Evolutionary conservation across 2,329 filamentous ascomycete genomes (phyloP), one percentile per base, ranked within the genome.

Genomic region (Zopfia rhizophila): DNA sequence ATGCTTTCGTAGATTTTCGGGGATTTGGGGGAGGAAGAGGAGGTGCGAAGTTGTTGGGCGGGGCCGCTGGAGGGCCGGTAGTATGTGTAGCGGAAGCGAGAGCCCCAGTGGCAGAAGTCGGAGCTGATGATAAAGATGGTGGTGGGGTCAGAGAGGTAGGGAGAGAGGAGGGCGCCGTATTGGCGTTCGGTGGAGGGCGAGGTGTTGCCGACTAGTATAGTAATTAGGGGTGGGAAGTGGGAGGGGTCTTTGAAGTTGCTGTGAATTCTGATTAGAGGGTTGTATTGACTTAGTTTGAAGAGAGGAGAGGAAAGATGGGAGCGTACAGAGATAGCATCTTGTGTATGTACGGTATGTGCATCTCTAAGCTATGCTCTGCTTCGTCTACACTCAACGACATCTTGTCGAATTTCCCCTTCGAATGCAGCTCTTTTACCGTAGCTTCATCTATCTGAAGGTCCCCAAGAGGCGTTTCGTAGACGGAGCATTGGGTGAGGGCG

Each of bases 31-130:
- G 60, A 74, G 56, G 38, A 78, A 60, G 42, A 72, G 28, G 76
- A 75, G 16, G 63, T 75, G n/a, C 55, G 54, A 72, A 56, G 7
- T 60, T 53, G 2, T 41, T 55, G 4, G 4, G 61, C 53, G 53
- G 77, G 63, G 75, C 72, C 51, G 65, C 70, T 57, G 17, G 77
- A 63, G 48, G 82, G 75, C 22, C 85, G 81, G 69, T 97, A 96
- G 48, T 88, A 88, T 19, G 86, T 90, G 71, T 97, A 99, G 43
- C 82, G 78, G 71, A 97, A 99, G 36, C 90, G 82, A 0, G 78
- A 60, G 8, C 94, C 94, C 94, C 94, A 99, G 72, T 99, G 94
- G 55, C 93, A 97, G 70, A 99, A 99, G 70, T 99, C 94, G 1
- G 91, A 96, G 69, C 89, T 94, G 53, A 97, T 82, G 50, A 99